These are phyloP conservation scores for Ogataea siamensis DNA, from an alignment of 805 yeast genomes.

Conservation along the genomic window DNA sequence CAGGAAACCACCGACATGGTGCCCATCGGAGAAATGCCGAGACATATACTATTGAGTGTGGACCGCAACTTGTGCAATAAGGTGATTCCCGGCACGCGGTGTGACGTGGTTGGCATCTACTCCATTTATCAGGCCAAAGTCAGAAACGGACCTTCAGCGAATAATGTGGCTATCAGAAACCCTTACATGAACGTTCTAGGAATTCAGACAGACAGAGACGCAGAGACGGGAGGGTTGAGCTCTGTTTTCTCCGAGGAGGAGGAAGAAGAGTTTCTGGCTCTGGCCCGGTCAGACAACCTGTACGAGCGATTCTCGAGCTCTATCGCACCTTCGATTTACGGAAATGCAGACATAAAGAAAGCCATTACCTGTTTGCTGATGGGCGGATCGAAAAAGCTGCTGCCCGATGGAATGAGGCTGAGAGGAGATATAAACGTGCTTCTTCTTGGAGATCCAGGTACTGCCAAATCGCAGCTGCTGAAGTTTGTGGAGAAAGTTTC, in stretches of 20 bases:
- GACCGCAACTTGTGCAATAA: slow-evolving; percentile 88
- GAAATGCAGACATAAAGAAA: slow-evolving; percentile 88
- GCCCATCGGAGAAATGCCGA: slow-evolving; percentile 98
- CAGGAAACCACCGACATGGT: slow-evolving; percentile 99
- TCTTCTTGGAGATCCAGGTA: slow-evolving; percentile 96
- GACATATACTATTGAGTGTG: slow-evolving; percentile 82
- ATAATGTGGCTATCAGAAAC: slow-evolving; percentile 83
- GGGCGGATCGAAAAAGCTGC: slow-evolving; percentile 89
- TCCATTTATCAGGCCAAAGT: slow-evolving; percentile 81
- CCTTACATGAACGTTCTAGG: slow-evolving; percentile 90
- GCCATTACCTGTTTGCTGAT: slow-evolving; percentile 87
- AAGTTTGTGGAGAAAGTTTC: slow-evolving; percentile 94
- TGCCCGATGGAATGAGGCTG: slow-evolving; percentile 94
- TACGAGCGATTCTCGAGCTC: slow-evolving; percentile 83
- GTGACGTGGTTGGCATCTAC: slow-evolving; percentile 88
- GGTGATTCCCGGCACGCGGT: slow-evolving; percentile 93
- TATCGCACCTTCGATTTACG: slow-evolving; percentile 96
- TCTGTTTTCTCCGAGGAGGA: slow-evolving; percentile 83
- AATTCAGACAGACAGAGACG: slow-evolving; percentile 72
- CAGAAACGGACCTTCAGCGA: slow-evolving; percentile 43
- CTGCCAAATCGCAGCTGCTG: slow-evolving; percentile 94
- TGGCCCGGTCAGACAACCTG: slow-evolving; percentile 80
- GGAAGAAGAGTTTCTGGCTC: slow-evolving; percentile 81
- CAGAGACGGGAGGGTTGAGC: slow-evolving; percentile 45
- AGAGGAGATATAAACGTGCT: slow-evolving; percentile 97